phyloP scores from a whole-genome alignment of 2,329 filamentous ascomycete species.

The Monilinia laxa region DNA sequence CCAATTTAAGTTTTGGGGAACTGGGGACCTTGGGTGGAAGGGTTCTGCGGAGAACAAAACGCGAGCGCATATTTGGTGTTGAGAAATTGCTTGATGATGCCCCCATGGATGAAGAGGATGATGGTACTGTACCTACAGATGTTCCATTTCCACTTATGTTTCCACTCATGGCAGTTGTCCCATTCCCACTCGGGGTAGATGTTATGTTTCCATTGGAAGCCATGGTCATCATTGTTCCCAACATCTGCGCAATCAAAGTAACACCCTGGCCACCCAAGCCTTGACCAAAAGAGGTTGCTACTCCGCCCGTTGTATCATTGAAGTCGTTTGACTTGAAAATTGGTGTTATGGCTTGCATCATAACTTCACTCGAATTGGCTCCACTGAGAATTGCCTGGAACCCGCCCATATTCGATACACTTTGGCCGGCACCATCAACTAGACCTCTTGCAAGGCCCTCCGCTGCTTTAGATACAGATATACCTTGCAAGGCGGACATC shows the following conservation, averaged over 20 bases:
- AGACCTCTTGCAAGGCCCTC: conserved; percentile 20
- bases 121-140: neutral
- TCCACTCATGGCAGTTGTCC: neutral
- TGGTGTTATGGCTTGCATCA: conserved; percentile 4
- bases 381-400: conserved; percentile 17
- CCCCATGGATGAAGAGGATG: neutral
- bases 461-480: conserved; percentile 19
- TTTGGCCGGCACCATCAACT: conserved; percentile 17
- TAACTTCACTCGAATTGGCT: neutral
- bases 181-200: neutral
- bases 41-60: neutral
- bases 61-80: neutral
- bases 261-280: conserved; percentile 18
- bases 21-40: neutral
- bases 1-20: neutral
- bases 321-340: conserved; percentile 7
- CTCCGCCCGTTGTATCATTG: conserved; percentile 15
- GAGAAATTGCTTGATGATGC: conserved; percentile 1
- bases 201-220: neutral
- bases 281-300: conserved; percentile 19
- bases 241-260: conserved; percentile 4
- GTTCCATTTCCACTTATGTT: neutral
- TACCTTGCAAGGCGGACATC: conserved; percentile 6
- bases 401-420: conserved; percentile 17
- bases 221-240: neutral